Conservation (phyloP, 2,329 filamentous ascomycete species). For the Aspergillus chevalieri region DNA sequence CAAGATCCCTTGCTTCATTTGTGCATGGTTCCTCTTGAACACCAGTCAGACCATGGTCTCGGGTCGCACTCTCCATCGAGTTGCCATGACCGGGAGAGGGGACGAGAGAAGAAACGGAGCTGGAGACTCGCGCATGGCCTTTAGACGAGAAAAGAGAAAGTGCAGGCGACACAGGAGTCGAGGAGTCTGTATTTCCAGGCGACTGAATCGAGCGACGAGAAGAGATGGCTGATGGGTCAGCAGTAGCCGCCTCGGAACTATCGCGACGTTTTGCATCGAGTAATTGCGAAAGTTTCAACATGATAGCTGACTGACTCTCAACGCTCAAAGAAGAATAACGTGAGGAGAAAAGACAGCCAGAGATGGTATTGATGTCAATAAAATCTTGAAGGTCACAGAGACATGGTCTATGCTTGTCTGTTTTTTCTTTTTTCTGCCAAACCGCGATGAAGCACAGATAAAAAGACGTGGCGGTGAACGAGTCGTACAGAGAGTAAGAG, state of each 20-base stretch:
- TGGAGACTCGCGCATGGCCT: conserved; percentile 42
- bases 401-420: too few species aligned
- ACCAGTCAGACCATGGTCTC: conserved; percentile 65
- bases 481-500: too few species aligned
- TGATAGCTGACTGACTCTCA: conserved; percentile 8
- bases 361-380: neutral
- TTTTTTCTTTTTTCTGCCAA: too few species aligned
- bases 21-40: conserved; percentile 78
- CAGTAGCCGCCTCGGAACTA: conserved; percentile 19
- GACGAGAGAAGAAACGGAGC: conserved; percentile 69
- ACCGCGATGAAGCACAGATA: too few species aligned
- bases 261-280: conserved; percentile 28
- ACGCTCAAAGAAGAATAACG: neutral
- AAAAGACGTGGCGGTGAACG: too few species aligned
- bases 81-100: conserved; percentile 52
- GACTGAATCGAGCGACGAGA: conserved; percentile 21
- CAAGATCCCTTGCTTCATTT: conserved; percentile 50
- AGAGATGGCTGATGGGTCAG: conserved; percentile 8
- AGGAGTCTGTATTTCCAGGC: conserved; percentile 28
- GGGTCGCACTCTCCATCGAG: conserved; percentile 44
- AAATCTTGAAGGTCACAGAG: too few species aligned
- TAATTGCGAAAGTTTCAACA: conserved; percentile 31
- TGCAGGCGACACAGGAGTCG: conserved; percentile 34
- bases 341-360: neutral
- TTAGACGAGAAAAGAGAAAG: conserved; percentile 35